Base-by-base conservation (phyloP, 2,329 filamentous ascomycete genomes). In the Aspergillus fijiensis region DNA sequence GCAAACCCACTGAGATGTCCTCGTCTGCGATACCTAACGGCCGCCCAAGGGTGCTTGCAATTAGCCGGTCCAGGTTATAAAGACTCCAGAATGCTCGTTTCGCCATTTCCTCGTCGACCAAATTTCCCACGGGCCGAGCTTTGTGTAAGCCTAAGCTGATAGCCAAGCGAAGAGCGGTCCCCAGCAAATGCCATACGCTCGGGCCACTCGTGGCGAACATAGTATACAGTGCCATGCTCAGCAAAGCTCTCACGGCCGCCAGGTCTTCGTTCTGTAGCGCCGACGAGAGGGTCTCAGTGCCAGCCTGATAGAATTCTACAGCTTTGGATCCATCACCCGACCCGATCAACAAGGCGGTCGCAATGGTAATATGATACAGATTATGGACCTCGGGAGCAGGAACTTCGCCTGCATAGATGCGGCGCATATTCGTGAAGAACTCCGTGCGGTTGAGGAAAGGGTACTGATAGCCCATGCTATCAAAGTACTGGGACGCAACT, bases 81-180 rank as follows among this genome's bases (percentile, higher is more conserved):
- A 77, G 67, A 64, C 75, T 77, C 77, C 77, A 79, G 60, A 79
- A 79, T 1, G 73, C 74, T n/a, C 77, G 74, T 57, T 77, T 78
- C 2, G 72, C 65, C 70, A 78, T 74, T 55, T 79, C 75, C 31
- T 76, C 71, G 50, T 77, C 76, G 7, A 71, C 52, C 49, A 71
- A 29, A 53, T 64, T 71, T 4, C 70, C 58, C 35, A 68, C 64
- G 1, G 69, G 65, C 25, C 70, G 69, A 16, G 63, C 60, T 51
- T 76, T 76, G 61, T 78, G 75, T 16, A 78, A 54, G 11, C 73
- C 74, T 23, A 78, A 64, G 53, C 76, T 77, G 9, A 70, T 75
- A 1, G 76, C 70, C 33, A 78, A 67, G 7, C 75, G 72, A 61
- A 77, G 65, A 4, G 76, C 70, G 4, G 71, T 68, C 5, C 76